Evolutionary conservation across 768 basidiomycete species (phyloP), one percentile per base, ranked within the genome.

Genomic region (Tylopilus subfusipes): DNA sequence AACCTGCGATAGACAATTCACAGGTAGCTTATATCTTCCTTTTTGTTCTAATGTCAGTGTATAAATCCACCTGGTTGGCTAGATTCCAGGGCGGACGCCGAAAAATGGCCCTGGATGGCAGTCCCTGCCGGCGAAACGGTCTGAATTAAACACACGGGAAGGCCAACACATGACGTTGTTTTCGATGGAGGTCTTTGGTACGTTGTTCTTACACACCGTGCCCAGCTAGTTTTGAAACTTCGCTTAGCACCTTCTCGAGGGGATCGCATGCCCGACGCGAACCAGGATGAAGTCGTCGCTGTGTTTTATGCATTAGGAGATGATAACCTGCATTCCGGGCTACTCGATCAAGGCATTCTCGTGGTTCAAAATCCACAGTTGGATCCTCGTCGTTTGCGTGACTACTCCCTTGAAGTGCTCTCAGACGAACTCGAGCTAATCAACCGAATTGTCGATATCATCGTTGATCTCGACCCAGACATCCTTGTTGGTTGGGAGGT

Each of bases 401-500:
- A 75, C 33, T 64, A 74, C 48, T 63, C 72, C 14, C 52, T 87
- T 25, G 82, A 88, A 39, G 59, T 76, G 8, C 83, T 89, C 16
- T 68, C 80, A 3, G 76, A 67, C 40, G 97, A 99, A 72, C 73
- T 92, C 12, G 92, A 93, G 21, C 72, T 98, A 6, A 72, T 98
- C 52, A 95, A 97, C 63, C 71, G 72, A 31, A 61, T 91, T 8
- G 74, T 90, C 25, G 93, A 98, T 65, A 71, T 83, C 27, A 81
- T 97, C 0, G 63, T 82, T 22, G 81, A 83, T 1, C 73, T 91
- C 58, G 93, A 98, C 72, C 97, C 97, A 0, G 97, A 99, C 68
- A 86, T 98, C 38, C 64, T 98, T 9, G 79, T 83, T 0, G 96
- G 96, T 16, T 98, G 93, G 92, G 96, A 99, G 56, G 78, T 96